These are phyloP conservation scores for Phytophthora rubi DNA, from an alignment of 352 stramenopile genomes.

Conservation along the genomic window DNA sequence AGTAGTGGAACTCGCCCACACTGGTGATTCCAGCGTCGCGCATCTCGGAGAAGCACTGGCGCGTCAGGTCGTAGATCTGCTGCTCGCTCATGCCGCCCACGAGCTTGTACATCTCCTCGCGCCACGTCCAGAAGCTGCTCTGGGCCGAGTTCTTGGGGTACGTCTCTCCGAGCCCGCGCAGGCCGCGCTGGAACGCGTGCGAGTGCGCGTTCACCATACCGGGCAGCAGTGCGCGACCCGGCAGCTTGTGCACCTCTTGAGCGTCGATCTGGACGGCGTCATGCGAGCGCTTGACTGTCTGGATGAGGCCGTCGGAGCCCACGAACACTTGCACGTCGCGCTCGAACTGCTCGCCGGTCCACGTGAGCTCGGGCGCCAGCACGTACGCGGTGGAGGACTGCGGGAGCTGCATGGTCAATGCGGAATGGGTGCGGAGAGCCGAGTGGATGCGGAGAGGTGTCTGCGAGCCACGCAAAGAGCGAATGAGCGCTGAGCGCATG, in stretches of 20 bases:
- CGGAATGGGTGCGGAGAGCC: constrained; percentile 21
- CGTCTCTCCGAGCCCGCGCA: constrained; percentile 77
- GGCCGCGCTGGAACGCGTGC: constrained; percentile 77
- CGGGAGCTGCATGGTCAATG: constrained; percentile 29
- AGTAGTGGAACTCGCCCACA: constrained; percentile 85
- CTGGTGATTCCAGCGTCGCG: constrained; percentile 77
- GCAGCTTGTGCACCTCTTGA: constrained; percentile 39
- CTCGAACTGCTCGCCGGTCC: constrained; percentile 66
- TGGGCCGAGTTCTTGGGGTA: constrained; percentile 55
- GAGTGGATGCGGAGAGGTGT: constrained; percentile 17
- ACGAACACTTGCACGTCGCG: constrained; percentile 60
- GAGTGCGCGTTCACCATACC: constrained; percentile 87
- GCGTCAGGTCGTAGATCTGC: constrained; percentile 70
- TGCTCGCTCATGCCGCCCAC: constrained; percentile 68
- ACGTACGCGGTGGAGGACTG: constrained; percentile 45
- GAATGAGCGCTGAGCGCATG: constrained; percentile 35
- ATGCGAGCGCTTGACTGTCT: constrained; percentile 33
- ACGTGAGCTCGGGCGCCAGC: constrained; percentile 71
- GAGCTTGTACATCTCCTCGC: constrained; percentile 86
- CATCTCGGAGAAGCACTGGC: constrained; percentile 85
- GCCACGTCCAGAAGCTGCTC: constrained; percentile 86
- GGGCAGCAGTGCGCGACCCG: constrained; percentile 59
- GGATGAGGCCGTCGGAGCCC: constrained; percentile 52
- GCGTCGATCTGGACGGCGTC: background rate
- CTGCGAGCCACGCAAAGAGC: constrained; percentile 26